These are phyloP conservation scores for Vaucheria bursata DNA, from an alignment of 352 stramenopile species.

Conservation along the genomic window DNA sequence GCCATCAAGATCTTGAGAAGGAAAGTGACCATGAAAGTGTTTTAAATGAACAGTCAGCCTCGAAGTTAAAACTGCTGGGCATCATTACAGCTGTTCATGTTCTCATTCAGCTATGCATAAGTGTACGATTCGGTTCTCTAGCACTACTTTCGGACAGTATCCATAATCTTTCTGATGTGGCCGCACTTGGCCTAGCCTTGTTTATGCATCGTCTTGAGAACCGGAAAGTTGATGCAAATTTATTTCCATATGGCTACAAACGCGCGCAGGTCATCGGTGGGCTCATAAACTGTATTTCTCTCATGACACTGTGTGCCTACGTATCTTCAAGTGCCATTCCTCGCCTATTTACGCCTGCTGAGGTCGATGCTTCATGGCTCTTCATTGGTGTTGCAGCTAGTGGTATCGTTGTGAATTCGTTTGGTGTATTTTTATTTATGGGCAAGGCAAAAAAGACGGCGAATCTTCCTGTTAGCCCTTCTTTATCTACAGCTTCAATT, in stretches of 20 bases:
- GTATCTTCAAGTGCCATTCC: slow-evolving; percentile 27
- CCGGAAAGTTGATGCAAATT: background rate
- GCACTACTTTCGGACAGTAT: slow-evolving; percentile 41
- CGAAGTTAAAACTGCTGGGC: background rate
- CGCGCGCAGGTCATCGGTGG: slow-evolving; percentile 38
- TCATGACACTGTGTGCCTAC: slow-evolving; percentile 31
- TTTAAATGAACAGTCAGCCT: too few relatives aligned
- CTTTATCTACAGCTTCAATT: too few relatives aligned
- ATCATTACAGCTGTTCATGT: slow-evolving; percentile 25
- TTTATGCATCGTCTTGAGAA: slow-evolving; percentile 39
- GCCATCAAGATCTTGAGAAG: too few relatives aligned
- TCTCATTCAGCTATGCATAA: slow-evolving; percentile 17
- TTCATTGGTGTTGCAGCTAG: slow-evolving; percentile 26
- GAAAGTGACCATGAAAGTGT: too few relatives aligned
- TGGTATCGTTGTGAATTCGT: slow-evolving; percentile 28
- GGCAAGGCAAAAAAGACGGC: too few relatives aligned
- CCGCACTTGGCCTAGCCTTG: slow-evolving; percentile 29
- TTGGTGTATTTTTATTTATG: slow-evolving; percentile 31
- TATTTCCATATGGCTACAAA: slow-evolving; percentile 42
- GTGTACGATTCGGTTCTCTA: slow-evolving; percentile 24
- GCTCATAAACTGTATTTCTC: slow-evolving; percentile 38
- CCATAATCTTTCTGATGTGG: slow-evolving; percentile 47
- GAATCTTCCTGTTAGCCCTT: too few relatives aligned
- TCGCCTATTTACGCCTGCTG: slow-evolving; percentile 13
- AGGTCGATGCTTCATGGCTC: slow-evolving; percentile 14